Evolutionary conservation across 176 grass and related monocot species (phyloP).

Genomic region (Areca catechu): DNA sequence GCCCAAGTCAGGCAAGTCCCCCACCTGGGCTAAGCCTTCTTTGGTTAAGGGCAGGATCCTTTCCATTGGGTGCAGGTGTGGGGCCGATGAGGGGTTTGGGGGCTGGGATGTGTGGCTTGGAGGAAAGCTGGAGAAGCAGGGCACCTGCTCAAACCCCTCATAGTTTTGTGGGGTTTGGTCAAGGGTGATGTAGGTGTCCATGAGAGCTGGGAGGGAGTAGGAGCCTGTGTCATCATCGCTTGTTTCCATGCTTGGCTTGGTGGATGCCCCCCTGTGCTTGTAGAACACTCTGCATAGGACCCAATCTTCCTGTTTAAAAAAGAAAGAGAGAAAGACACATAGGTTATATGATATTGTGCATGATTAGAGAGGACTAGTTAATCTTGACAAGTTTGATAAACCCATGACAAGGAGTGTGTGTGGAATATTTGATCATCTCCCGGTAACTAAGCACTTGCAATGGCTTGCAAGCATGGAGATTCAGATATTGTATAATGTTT

Average conservation of each 20-base stretch:
- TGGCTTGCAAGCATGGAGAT: not conserved
- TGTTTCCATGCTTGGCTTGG: slow-evolving; percentile 29
- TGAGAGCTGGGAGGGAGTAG: slow-evolving; percentile 51
- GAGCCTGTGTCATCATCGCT: slow-evolving; percentile 23
- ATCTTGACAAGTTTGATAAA: not conserved
- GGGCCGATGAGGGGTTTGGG: slow-evolving; percentile 21
- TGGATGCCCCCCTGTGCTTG: slow-evolving; percentile 49
- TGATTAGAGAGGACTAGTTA: not conserved
- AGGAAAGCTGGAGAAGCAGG: slow-evolving; percentile 99
- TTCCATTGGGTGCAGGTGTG: slow-evolving; percentile 28
- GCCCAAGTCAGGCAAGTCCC: slow-evolving; percentile 13
- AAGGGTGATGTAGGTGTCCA: slow-evolving; percentile 50
- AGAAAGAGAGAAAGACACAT: not conserved
- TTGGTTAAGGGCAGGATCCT: slow-evolving; percentile 25
- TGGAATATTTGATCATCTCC: not conserved
- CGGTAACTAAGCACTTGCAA: not conserved
- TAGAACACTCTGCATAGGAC: slow-evolving; percentile 85
- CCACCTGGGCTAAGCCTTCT: slow-evolving; percentile 7
- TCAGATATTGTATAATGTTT: not conserved
- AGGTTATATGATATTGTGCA: not conserved
- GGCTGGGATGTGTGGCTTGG: slow-evolving; percentile 23
- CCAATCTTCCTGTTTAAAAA: slow-evolving; percentile 74
- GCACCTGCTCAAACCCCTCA: slow-evolving; percentile 86
- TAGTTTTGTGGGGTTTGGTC: slow-evolving; percentile 44
- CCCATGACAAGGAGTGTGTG: no score